Evolutionary conservation across 768 basidiomycete genomes (phyloP).

Genomic region (Tylopilus rubrobrunneus): DNA sequence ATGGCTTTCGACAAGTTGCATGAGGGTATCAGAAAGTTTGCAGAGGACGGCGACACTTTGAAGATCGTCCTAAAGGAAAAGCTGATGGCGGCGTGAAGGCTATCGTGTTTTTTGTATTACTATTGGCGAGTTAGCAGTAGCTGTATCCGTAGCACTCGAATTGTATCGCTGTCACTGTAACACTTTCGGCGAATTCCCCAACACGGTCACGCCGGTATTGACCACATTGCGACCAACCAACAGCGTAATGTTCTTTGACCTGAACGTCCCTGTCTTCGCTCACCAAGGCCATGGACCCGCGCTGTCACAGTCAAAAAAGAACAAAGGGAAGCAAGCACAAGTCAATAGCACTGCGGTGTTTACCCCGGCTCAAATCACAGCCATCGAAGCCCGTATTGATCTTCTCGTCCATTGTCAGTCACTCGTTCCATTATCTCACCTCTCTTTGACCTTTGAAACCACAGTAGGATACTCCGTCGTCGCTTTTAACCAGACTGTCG

Average conservation of each 20-base stretch:
- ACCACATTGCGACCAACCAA: neutral
- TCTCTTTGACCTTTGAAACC: conserved; percentile 6
- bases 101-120: neutral
- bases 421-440: neutral
- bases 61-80: conserved; percentile 63
- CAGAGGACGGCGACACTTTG: conserved; percentile 83
- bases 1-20: conserved; percentile 63
- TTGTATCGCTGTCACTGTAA: neutral
- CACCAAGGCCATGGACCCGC: conserved; percentile 12
- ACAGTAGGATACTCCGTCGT: conserved; percentile 86
- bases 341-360: conserved; percentile 34
- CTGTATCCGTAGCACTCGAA: neutral
- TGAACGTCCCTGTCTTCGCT: conserved; percentile 52
- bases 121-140: neutral
- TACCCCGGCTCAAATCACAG: conserved; percentile 51
- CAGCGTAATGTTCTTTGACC: conserved; percentile 57
- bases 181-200: neutral
- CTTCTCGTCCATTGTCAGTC: conserved; percentile 68
- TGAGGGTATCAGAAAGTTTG: conserved; percentile 90
- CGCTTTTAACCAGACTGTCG: conserved; percentile 69
- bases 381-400: conserved; percentile 63
- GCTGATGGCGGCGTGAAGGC: neutral
- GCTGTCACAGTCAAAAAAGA: conserved; percentile 22
- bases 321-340: conserved; percentile 35
- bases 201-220: neutral